A percentile compares a stretch with the other conserved stretches of the same genome.
Conservation (phyloP, 1,284 basidiomycete species). For the Neotropicomus parvogracilis region DNA sequence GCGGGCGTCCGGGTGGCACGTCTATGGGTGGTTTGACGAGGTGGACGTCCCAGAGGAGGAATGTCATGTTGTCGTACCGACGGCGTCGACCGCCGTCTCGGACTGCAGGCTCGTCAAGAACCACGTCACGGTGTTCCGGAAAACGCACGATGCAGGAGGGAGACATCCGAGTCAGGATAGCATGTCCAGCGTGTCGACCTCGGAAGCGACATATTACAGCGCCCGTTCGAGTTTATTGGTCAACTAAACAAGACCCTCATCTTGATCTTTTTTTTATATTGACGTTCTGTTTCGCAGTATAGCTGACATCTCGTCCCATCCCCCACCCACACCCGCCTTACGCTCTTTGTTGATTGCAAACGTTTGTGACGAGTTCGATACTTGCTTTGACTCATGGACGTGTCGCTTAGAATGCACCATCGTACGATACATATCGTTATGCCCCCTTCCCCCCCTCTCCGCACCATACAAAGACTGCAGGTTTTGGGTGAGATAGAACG, state of each 20-base stretch:
- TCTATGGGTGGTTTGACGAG: conserved; percentile 33
- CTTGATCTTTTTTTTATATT: background rate
- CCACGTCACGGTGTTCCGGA: conserved; percentile 16
- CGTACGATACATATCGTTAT: conserved; percentile 12
- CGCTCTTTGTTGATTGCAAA: background rate
- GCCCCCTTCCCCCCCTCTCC: background rate
- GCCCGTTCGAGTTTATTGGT: conserved; percentile 30
- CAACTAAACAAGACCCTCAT: conserved; percentile 4
- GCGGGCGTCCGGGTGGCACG: conserved; percentile 33
- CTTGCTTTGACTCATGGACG: conserved; percentile 3
- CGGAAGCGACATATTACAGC: conserved; percentile 29
- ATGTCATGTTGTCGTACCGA: background rate
- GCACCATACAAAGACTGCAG: background rate
- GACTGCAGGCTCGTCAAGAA: conserved; percentile 9
- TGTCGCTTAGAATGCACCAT: conserved; percentile 6
- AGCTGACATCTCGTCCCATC: background rate
- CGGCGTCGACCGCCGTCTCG: background rate
- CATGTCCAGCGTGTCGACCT: conserved; percentile 22
- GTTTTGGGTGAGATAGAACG: conserved; percentile 9
- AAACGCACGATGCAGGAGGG: conserved; percentile 2
- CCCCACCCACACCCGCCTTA: background rate
- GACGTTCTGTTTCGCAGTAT: background rate
- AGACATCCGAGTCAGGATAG: conserved; percentile 29
- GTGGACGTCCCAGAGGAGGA: conserved; percentile 11
- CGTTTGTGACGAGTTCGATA: conserved; percentile 8